Percentiles rank a stretch among this genome's conserved stretches.
Evolutionary conservation across 2,329 filamentous ascomycete genomes (phyloP).

Genomic region (Calonectria multiphialidica): DNA sequence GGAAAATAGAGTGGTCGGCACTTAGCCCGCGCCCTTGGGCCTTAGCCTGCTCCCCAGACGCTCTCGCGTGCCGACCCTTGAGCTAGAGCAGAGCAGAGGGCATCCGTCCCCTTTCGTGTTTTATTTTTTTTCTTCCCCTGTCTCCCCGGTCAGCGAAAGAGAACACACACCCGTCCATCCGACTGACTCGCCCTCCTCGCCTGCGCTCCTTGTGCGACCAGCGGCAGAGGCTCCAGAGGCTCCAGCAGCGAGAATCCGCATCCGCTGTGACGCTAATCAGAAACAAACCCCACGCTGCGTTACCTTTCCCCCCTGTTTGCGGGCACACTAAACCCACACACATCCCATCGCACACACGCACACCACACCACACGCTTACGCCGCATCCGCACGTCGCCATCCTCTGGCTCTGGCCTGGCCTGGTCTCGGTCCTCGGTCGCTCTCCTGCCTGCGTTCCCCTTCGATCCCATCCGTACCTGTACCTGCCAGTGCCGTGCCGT

Average conservation of each 20-base stretch:
- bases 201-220: not conserved
- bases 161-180: not conserved
- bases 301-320: conserved; percentile 7
- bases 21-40: not conserved
- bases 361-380: not conserved
- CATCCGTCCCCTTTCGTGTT: not conserved
- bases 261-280: conserved; percentile 18
- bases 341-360: conserved; percentile 14
- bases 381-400: conserved; percentile 6
- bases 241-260: not conserved
- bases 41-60: not conserved
- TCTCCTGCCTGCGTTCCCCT: not conserved
- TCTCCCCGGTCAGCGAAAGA: not conserved
- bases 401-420: conserved; percentile 5
- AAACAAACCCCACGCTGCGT: conserved; percentile 16
- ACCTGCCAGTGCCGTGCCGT: not conserved
- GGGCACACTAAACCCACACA: conserved; percentile 17
- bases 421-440: conserved; percentile 9
- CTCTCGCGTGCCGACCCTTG: not conserved
- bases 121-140: not conserved
- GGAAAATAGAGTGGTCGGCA: not conserved
- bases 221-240: not conserved
- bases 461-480: conserved; percentile 12
- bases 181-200: not conserved
- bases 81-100: not conserved